These are phyloP conservation scores for Fusarium sp. DNA, from an alignment of 2,329 filamentous ascomycete genomes.

Conservation along the genomic window DNA sequence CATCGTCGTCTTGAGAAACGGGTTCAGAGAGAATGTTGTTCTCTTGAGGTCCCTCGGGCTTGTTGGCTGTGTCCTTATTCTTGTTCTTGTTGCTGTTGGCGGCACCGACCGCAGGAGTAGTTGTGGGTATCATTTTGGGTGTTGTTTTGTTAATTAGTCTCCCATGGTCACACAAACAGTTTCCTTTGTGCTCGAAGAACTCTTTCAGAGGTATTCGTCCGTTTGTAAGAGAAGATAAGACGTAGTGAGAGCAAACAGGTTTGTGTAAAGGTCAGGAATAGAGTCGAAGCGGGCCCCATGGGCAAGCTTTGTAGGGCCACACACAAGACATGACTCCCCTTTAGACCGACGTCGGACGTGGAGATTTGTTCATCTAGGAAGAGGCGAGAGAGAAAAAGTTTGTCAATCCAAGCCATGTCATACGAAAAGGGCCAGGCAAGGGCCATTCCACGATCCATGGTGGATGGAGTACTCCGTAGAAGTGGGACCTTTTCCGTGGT, in stretches of 20 bases:
- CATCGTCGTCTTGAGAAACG: slow-evolving; percentile 18
- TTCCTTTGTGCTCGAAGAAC: slow-evolving; percentile 9
- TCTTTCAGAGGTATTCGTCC: slow-evolving; percentile 4
- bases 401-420: slow-evolving; percentile 43
- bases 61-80: slow-evolving; percentile 15
- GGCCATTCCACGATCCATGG: slow-evolving; percentile 36
- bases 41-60: slow-evolving; percentile 17
- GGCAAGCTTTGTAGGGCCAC: slow-evolving; percentile 31
- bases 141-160: slow-evolving; percentile 28
- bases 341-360: slow-evolving; percentile 35
- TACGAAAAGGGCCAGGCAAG: slow-evolving; percentile 15
- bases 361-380: slow-evolving; percentile 21
- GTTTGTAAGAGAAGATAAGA: not conserved
- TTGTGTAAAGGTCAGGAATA: not conserved
- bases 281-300: slow-evolving; percentile 12
- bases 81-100: slow-evolving; percentile 23
- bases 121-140: slow-evolving; percentile 35
- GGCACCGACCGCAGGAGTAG: slow-evolving; percentile 34
- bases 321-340: slow-evolving; percentile 20
- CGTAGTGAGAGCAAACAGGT: not conserved
- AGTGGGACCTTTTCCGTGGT: slow-evolving; percentile 20
- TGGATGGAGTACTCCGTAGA: slow-evolving; percentile 11
- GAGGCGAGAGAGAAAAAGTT: slow-evolving; percentile 37
- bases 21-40: slow-evolving; percentile 25
- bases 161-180: slow-evolving; percentile 43